Percentiles rank a stretch among this genome's conserved stretches.
Evolutionary conservation across 2,329 filamentous ascomycete species (phyloP).

Genomic region (Paecilomyces fulvus): DNA sequence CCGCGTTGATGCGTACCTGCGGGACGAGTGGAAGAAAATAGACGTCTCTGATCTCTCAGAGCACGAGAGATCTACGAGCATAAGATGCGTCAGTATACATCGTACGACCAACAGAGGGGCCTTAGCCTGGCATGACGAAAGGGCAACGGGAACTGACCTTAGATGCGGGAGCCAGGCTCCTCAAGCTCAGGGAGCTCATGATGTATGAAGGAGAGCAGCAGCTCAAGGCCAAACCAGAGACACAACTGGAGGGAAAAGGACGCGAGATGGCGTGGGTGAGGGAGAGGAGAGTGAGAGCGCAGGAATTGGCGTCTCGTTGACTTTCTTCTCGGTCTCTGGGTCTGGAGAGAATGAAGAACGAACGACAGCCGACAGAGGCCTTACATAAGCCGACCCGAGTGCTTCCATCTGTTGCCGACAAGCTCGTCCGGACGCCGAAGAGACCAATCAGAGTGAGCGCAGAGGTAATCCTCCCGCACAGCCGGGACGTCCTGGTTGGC

Average conservation of each 20-base stretch:
- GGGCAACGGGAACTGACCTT: slow-evolving; percentile 32
- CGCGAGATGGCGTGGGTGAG: slow-evolving; percentile 11
- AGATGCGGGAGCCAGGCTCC: slow-evolving; percentile 41
- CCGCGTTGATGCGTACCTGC: slow-evolving; percentile 50
- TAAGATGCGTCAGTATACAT: slow-evolving; percentile 15
- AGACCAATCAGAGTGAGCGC: slow-evolving; percentile 22
- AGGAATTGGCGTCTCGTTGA: slow-evolving; percentile 10
- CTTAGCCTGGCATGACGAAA: slow-evolving; percentile 10
- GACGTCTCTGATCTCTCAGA: slow-evolving; percentile 58
- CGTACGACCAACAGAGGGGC: slow-evolving; percentile 7
- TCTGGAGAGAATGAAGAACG: slow-evolving; percentile 11
- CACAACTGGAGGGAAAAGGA: slow-evolving; percentile 12
- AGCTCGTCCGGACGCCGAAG: slow-evolving; percentile 18
- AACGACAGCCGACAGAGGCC: slow-evolving; percentile 11
- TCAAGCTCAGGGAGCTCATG: slow-evolving; percentile 43
- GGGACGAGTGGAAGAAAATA: slow-evolving; percentile 80
- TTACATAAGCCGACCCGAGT: slow-evolving; percentile 28
- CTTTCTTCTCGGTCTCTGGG: slow-evolving; percentile 11
- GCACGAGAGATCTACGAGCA: slow-evolving; percentile 53
- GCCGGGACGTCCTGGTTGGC: slow-evolving; percentile 22
- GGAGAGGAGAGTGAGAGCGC: slow-evolving; percentile 13
- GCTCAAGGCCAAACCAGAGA: slow-evolving; percentile 9
- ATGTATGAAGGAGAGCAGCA: slow-evolving; percentile 20
- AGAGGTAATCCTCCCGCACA: slow-evolving; percentile 32
- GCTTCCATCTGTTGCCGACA: slow-evolving; percentile 24